Conservation (phyloP, 2,329 filamentous ascomycete species). For the Tolypocladium sp. region DNA sequence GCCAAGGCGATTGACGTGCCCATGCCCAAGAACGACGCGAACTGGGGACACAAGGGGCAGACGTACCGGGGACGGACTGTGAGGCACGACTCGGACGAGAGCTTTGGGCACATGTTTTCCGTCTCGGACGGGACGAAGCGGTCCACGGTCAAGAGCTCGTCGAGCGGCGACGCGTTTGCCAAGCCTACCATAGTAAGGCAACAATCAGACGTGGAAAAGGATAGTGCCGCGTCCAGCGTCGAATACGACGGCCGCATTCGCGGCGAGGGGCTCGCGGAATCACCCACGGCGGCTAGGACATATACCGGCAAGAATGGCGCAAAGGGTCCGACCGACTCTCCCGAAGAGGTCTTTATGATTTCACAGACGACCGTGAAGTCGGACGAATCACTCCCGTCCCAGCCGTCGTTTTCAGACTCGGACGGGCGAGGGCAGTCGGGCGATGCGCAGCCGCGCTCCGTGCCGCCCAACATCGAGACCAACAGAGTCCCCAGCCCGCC, state of each 20-base stretch:
- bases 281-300: constrained; percentile 3
- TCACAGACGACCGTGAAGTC: constrained; percentile 35
- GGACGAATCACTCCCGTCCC: constrained; percentile 22
- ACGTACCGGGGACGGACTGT: constrained; percentile 17
- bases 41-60: constrained; percentile 19
- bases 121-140: constrained; percentile 38
- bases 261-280: constrained; percentile 23
- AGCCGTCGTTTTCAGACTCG: constrained; percentile 19
- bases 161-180: constrained; percentile 11
- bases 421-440: constrained; percentile 7
- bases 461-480: constrained; percentile 9
- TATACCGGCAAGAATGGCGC: constrained; percentile 3
- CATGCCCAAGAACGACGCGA: constrained; percentile 24
- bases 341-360: constrained; percentile 32
- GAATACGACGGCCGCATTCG: constrained; percentile 39
- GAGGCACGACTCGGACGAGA: constrained; percentile 50
- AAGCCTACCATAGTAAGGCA: constrained; percentile 18
- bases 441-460: constrained; percentile 4
- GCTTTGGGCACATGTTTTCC: constrained; percentile 49
- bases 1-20: constrained; percentile 45
- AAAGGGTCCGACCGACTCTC: constrained; percentile 16
- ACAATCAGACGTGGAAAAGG: constrained; percentile 14
- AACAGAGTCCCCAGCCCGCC: constrained; percentile 13
- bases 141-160: constrained; percentile 6
- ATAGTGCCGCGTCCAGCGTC: constrained; percentile 20